Base-by-base conservation (phyloP, 1,284 basidiomycete species). In the Thecaphora frezii region DNA sequence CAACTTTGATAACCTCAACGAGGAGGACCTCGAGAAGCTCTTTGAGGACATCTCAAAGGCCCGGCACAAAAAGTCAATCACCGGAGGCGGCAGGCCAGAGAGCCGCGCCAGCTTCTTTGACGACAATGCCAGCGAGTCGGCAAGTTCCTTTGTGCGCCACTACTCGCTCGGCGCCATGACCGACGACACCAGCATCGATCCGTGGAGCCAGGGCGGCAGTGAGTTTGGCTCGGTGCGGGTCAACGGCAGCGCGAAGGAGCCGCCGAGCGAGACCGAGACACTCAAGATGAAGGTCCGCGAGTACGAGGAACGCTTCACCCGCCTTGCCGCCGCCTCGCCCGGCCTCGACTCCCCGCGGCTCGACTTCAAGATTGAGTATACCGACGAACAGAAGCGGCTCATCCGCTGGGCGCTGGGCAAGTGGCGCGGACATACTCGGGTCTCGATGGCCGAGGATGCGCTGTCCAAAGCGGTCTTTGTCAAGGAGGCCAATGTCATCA, bases 381-480 rank as follows among this genome's bases (percentile, higher is more conserved):
- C 53, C 24, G 53, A 65, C 1, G n/a, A 49, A 28, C 56, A 71
- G 46, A 64, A 57, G 28, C 28, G 21, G 19, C 51, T 73, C 22
- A 30, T 69, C 38, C 84, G 87, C 65, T 87, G 86, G 73, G 90
- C 88, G 2, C 79, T 96, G 58, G 86, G 88, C 63, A 87, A 85
- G 66, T 98, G 94, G 94, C 85, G 89, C 66, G 77, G 88, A 1
- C 60, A 54, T 28, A 72, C 73, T 18, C 57, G 59, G 38, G 66
- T 77, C 0, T 65, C 87, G 0, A 94, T 97, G 90, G 91, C 93
- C 0, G 93, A 97, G 80, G 71, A 86, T 44, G 86, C 94, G 10
- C 82, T 98, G 43, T 88, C 88, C 7, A 88, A 87, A 74, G 93
- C 94, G 5, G 88, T 93, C 0, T 80, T 89, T 48, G 82, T 98